These are phyloP conservation scores for Didymella pinodella DNA, from an alignment of 2,329 filamentous ascomycete species.

Conservation along the genomic window DNA sequence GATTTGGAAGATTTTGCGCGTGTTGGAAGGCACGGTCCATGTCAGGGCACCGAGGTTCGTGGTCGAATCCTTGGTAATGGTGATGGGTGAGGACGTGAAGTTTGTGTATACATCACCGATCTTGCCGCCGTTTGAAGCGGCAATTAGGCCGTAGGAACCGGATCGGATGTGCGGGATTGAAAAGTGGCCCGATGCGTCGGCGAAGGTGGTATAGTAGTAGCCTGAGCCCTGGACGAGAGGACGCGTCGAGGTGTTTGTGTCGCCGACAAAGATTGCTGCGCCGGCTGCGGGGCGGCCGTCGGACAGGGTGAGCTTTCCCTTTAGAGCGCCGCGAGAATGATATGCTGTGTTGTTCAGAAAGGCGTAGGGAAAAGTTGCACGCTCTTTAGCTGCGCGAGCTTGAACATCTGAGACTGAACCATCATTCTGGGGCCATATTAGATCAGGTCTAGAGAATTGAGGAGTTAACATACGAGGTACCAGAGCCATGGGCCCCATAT, in stretches of 20 bases:
- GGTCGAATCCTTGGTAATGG: constrained; percentile 38
- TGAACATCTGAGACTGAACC: constrained; percentile 54
- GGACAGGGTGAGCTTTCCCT: constrained; percentile 53
- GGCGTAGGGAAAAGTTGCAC: constrained; percentile 53
- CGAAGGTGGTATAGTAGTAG: constrained; percentile 58
- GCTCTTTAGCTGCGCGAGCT: constrained; percentile 48
- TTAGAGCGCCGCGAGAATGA: constrained; percentile 54
- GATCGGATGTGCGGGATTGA: constrained; percentile 52
- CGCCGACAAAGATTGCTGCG: constrained; percentile 58
- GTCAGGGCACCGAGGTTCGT: constrained; percentile 45
- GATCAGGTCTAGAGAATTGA: background rate
- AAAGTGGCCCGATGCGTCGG: constrained; percentile 52
- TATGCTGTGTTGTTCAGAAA: constrained; percentile 55
- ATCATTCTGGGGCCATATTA: constrained; percentile 48
- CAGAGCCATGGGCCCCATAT: constrained; percentile 40
- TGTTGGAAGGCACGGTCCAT: constrained; percentile 49
- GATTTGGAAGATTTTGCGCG: constrained; percentile 54
- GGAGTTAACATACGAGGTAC: constrained; percentile 28
- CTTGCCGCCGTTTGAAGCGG: constrained; percentile 56
- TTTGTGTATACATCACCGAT: constrained; percentile 56
- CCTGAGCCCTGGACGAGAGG: constrained; percentile 54
- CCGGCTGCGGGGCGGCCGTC: constrained; percentile 56
- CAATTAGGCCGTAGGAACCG: constrained; percentile 55
- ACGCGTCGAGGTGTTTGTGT: constrained; percentile 52
- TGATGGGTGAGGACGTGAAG: constrained; percentile 49